Evolutionary conservation across 1,284 basidiomycete genomes (phyloP), one percentile per base, ranked within the genome.

Genomic region (Cutaneotrichosporon mucoides): DNA sequence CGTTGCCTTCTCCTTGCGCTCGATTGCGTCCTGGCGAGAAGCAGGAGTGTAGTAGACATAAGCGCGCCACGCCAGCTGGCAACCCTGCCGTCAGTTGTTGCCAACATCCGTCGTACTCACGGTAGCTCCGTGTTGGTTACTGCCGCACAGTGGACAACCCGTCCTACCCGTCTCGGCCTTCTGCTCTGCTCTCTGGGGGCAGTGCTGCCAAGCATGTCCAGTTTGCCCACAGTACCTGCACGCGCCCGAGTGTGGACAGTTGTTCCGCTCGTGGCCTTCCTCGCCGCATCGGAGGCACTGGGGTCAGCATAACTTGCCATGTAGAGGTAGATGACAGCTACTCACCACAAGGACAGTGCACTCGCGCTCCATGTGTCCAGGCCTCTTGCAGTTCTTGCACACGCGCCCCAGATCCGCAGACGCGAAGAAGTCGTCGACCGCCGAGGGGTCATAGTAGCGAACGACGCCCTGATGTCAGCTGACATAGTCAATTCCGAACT

Each of bases 241-340:
- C 5, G 85, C 86, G 70, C 92, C 87, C 71, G 85, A 86, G 60
- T 90, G 86, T 1, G 92, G 90, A 76, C 92, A 96, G 56, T 86
- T 85, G 56, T 86, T 81, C 6, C 91, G 90, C 6, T 83, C 80
- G 72, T 96, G 92, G 64, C 93, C 89, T 69, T 95, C 86, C 57
- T 84, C 89, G 55, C 92, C 92, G 70, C 92, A 96, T 10, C 88
- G 91, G 37, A 89, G 76, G 73, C 92, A 96, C 90, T 95, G 61
- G 3, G 46, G 42, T 37, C 45, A 47, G 33, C 24, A 24, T 24
- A 24, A 24, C 24, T 24, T 24, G 24, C 24, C 24, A 24, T 24
- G 24, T 24, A 24, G 24, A 24, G 24, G 24, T 24, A 24, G 24
- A 24, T 24, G 24, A 24, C 24, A 24, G 24, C 24, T 34, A 67